These are phyloP conservation scores for Oryza meridionalis DNA, from an alignment of 176 grass and related monocot genomes.

Conservation along the genomic window DNA sequence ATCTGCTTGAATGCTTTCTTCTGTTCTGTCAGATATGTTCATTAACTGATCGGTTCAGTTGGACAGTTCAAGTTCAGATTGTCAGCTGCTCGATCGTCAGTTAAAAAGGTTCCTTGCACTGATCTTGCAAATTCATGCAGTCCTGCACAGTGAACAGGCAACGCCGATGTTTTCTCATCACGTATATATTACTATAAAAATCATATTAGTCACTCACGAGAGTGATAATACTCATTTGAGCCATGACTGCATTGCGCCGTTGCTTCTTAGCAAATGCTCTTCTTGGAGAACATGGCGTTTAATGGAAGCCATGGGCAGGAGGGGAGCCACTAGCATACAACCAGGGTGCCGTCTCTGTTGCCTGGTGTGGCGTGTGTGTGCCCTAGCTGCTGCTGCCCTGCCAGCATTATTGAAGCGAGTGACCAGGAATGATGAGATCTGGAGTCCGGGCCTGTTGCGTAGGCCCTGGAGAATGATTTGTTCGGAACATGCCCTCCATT, in stretches of 20 bases:
- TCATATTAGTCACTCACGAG: neutral
- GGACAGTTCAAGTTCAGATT: neutral
- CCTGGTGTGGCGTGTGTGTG: neutral
- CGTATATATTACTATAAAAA: no score
- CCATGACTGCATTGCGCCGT: neutral
- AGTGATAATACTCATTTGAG: neutral
- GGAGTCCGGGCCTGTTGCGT: constrained; percentile 29
- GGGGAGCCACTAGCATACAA: neutral
- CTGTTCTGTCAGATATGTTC: neutral
- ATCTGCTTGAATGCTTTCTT: neutral
- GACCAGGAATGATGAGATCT: constrained; percentile 51
- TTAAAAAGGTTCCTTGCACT: neutral
- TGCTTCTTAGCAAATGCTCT: constrained; percentile 22
- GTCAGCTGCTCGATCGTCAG: neutral
- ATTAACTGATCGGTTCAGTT: constrained; percentile 2
- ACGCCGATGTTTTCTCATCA: neutral
- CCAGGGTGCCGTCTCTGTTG: constrained; percentile 16
- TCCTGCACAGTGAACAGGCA: neutral
- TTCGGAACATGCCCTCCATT: constrained; percentile 34
- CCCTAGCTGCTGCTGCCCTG: constrained; percentile 9
- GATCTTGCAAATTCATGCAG: neutral
- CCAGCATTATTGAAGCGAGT: constrained; percentile 43
- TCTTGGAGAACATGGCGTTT: constrained; percentile 39
- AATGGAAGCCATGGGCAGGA: constrained; percentile 43
- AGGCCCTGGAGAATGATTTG: constrained; percentile 55